These are phyloP conservation scores for Rhododendron simsii DNA, from an alignment of 148 eudicot genomes.

Conservation along the genomic window DNA sequence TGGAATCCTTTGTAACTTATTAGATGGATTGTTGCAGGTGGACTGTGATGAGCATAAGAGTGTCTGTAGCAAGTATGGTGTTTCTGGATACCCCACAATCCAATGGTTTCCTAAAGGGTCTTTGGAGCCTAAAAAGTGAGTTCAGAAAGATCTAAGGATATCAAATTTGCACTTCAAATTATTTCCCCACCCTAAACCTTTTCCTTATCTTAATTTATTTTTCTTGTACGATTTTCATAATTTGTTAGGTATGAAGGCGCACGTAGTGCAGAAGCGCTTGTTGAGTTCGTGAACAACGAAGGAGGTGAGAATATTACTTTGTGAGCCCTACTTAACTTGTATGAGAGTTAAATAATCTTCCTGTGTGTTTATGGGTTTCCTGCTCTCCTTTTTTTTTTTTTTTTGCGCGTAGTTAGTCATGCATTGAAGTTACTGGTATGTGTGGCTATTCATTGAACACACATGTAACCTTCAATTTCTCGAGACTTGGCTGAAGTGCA, in stretches of 20 bases:
- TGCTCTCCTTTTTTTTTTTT: neutral
- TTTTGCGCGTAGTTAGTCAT: neutral
- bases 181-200: neutral
- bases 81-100: slow-evolving; percentile 88
- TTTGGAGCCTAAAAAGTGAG: slow-evolving; percentile 92
- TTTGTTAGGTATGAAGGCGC: slow-evolving; percentile 83
- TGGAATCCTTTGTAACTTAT: neutral
- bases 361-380: neutral
- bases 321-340: neutral
- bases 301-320: slow-evolving; percentile 50
- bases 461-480: neutral
- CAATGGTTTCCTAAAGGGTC: slow-evolving; percentile 99
- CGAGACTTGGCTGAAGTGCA: neutral
- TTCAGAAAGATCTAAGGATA: neutral
- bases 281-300: slow-evolving; percentile 72
- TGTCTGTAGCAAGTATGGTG: slow-evolving; percentile 79
- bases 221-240: neutral
- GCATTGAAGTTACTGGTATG: neutral
- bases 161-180: neutral
- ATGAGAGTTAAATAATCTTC: neutral
- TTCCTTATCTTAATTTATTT: neutral
- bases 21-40: slow-evolving; percentile 44
- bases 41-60: slow-evolving; percentile 93
- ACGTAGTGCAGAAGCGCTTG: slow-evolving; percentile 84
- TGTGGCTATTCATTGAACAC: neutral